A percentile compares a stretch with the other conserved stretches of the same genome.
These are phyloP conservation scores for Boletus eberwhitei DNA, from an alignment of 768 basidiomycete genomes.

Conservation along the genomic window DNA sequence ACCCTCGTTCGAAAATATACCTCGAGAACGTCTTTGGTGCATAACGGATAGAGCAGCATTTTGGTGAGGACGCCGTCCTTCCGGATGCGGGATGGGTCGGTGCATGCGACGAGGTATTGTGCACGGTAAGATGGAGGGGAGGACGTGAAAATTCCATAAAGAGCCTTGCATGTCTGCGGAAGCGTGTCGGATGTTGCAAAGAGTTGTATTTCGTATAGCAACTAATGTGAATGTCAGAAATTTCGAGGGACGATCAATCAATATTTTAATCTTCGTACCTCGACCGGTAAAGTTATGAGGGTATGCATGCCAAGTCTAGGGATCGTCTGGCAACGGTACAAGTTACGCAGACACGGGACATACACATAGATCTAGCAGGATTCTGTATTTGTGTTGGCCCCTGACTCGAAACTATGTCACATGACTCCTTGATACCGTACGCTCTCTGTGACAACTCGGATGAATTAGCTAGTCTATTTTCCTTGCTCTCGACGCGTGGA, in stretches of 20 bases:
- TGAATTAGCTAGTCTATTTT: too few species aligned
- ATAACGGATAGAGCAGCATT: constrained; percentile 44
- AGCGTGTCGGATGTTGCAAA: constrained; percentile 61
- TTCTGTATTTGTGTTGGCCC: constrained; percentile 2
- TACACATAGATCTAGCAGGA: not conserved
- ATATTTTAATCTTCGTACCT: constrained; percentile 24
- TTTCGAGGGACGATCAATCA: not conserved
- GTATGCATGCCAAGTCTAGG: constrained; percentile 11
- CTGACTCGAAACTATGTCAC: not conserved
- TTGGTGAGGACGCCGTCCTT: constrained; percentile 36
- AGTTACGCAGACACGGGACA: not conserved
- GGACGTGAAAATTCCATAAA: constrained; percentile 52
- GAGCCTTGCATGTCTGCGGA: constrained; percentile 52
- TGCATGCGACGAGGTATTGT: constrained; percentile 53
- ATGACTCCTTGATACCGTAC: not conserved
- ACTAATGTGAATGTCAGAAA: constrained; percentile 40
- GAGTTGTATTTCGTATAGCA: constrained; percentile 77
- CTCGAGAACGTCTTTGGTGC: constrained; percentile 40
- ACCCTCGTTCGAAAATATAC: constrained; percentile 38
- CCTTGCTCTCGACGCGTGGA: too few species aligned
- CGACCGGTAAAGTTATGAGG: constrained; percentile 33
- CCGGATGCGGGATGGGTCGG: constrained; percentile 17
- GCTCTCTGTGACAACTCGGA: too few species aligned
- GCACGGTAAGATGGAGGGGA: constrained; percentile 61
- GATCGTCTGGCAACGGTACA: not conserved